These are phyloP conservation scores for Angomonas ambiguus DNA, from an alignment of 208 protist species.

Conservation along the genomic window DNA sequence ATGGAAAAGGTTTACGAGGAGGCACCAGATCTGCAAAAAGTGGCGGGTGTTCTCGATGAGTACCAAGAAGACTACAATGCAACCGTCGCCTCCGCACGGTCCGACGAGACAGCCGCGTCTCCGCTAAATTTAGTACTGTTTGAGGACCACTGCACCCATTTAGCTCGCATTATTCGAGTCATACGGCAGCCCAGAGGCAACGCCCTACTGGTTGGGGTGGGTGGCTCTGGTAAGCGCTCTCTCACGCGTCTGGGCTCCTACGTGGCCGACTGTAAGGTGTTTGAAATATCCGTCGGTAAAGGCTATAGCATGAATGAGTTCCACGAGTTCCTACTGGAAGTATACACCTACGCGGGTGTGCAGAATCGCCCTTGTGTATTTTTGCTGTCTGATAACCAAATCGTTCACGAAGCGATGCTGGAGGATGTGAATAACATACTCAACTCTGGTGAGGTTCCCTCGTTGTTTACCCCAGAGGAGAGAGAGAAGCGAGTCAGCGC, in stretches of 20 bases:
- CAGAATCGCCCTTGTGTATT: conserved; percentile 89
- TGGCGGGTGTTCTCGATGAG: conserved; percentile 80
- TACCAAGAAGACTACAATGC: conserved; percentile 94
- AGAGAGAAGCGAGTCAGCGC: conserved; percentile 94
- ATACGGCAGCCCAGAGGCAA: conserved; percentile 96
- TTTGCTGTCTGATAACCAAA: conserved; percentile 95
- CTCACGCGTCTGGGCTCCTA: conserved; percentile 92
- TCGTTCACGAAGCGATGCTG: conserved; percentile 94
- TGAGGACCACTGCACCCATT: conserved; percentile 94
- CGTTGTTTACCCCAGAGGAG: conserved; percentile 95
- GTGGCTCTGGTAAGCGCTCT: conserved; percentile 95
- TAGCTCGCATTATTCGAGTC: conserved; percentile 94
- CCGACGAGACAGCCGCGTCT: conserved; percentile 22
- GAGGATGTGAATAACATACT: conserved; percentile 98
- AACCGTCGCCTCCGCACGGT: conserved; percentile 24
- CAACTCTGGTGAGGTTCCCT: conserved; percentile 97
- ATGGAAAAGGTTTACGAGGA: conserved; percentile 88
- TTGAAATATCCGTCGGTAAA: conserved; percentile 91
- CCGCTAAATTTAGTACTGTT: conserved; percentile 91
- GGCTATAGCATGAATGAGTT: conserved; percentile 92
- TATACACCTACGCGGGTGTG: conserved; percentile 89
- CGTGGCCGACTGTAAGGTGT: conserved; percentile 88
- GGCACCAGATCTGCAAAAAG: conserved; percentile 57
- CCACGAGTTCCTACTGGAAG: conserved; percentile 88
- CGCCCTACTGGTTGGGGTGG: conserved; percentile 95